Evolutionary conservation across 1,139 yeast genomes (phyloP).

Genomic region (Blastobotrys raffinosifermentans): DNA sequence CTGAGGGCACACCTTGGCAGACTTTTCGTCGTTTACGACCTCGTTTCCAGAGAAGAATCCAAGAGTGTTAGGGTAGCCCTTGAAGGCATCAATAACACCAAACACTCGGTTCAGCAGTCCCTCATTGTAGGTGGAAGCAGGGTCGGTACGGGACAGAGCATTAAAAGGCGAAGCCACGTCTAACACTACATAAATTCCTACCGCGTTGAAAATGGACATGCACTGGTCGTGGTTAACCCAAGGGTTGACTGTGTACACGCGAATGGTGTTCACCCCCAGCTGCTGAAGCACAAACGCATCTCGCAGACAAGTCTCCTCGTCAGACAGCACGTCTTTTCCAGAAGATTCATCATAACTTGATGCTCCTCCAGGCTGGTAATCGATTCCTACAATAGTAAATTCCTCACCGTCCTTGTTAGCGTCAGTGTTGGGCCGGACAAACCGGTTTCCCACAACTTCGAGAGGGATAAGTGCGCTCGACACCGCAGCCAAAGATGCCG

Average conservation of each 20-base stretch:
- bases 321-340: constrained; percentile 66
- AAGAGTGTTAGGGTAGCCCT: constrained; percentile 71
- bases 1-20: constrained; percentile 52
- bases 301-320: constrained; percentile 65
- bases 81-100: constrained; percentile 75
- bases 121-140: constrained; percentile 61
- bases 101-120: constrained; percentile 69
- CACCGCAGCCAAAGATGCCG: constrained; percentile 11
- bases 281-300: constrained; percentile 75
- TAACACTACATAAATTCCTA: constrained; percentile 80
- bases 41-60: constrained; percentile 96
- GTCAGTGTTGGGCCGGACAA: constrained; percentile 64
- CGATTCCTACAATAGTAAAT: constrained; percentile 57
- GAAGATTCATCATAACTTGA: constrained; percentile 45
- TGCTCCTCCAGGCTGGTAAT: constrained; percentile 71
- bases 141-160: constrained; percentile 69
- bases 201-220: constrained; percentile 78
- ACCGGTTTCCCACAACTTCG: constrained; percentile 57
- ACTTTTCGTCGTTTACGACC: constrained; percentile 71
- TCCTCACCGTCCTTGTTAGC: constrained; percentile 19
- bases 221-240: constrained; percentile 77
- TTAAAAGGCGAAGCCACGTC: constrained; percentile 80
- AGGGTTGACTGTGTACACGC: constrained; percentile 72
- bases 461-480: constrained; percentile 38
- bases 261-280: constrained; percentile 57